These are phyloP conservation scores for Trichosporon sp. DNA, from an alignment of 1,284 basidiomycete genomes.

Conservation along the genomic window DNA sequence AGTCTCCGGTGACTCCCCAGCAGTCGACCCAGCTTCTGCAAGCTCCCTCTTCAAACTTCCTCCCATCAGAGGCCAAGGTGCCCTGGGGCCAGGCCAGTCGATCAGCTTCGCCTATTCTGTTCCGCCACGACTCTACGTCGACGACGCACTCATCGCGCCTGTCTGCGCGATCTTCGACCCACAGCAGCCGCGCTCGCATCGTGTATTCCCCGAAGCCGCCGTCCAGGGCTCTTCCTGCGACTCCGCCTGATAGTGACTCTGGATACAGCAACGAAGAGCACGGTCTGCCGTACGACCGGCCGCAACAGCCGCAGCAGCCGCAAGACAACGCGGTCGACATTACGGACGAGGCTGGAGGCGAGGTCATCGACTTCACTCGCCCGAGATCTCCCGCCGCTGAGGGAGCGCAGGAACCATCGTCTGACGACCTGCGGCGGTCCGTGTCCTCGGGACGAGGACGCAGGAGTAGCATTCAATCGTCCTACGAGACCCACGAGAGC, in stretches of 20 bases:
- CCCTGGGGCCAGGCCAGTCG: slow-evolving; percentile 15
- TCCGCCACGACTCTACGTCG: slow-evolving; percentile 19
- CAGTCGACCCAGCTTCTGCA: slow-evolving; percentile 17
- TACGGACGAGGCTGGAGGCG: neutral
- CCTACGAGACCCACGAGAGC: slow-evolving; percentile 18
- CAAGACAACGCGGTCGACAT: neutral
- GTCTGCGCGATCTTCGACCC: slow-evolving; percentile 4
- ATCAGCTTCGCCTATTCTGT: slow-evolving; percentile 10
- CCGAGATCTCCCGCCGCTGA: slow-evolving; percentile 1
- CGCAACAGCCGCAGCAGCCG: neutral
- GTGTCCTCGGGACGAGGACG: neutral
- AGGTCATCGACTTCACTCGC: slow-evolving; percentile 15
- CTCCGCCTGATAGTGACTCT: slow-evolving; percentile 5
- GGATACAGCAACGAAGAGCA: neutral
- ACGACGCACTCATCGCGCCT: slow-evolving; percentile 1
- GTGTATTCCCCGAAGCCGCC: neutral
- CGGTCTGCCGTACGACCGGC: neutral
- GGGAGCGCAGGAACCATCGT: neutral
- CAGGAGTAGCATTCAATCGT: slow-evolving; percentile 15
- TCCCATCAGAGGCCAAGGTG: slow-evolving; percentile 7
- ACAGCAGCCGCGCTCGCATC: slow-evolving; percentile 1
- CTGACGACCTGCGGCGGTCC: slow-evolving; percentile 6
- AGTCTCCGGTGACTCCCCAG: slow-evolving; percentile 13
- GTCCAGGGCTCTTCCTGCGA: neutral
- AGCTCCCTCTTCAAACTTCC: neutral